These are phyloP conservation scores for Sicyos edulis DNA, from an alignment of 306 rosid species.

Conservation along the genomic window DNA sequence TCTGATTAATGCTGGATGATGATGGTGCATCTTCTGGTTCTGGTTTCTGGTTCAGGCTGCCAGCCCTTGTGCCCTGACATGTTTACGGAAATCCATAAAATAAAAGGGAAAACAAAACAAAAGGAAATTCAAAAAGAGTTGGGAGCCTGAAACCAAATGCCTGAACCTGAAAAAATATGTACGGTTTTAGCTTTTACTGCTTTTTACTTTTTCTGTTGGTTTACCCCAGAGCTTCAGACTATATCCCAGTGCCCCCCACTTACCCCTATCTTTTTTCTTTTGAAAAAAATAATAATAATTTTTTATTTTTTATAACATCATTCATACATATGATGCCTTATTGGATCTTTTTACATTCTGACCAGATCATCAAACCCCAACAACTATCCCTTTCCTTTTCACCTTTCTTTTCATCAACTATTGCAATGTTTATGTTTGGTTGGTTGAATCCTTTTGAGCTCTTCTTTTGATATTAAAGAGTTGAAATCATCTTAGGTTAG, in stretches of 20 bases:
- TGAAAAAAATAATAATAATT: background rate
- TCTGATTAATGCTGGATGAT: constrained; percentile 39
- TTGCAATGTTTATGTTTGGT: background rate
- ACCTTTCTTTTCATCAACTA: background rate
- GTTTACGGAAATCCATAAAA: constrained; percentile 86
- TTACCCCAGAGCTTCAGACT: constrained; percentile 26
- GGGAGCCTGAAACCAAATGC: constrained; percentile 38
- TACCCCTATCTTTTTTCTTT: background rate
- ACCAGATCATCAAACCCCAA: background rate
- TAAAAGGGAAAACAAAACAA: constrained; percentile 28
- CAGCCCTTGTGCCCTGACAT: constrained; percentile 91
- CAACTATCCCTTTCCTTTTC: constrained; percentile 1
- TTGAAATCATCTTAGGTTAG: too few relatives aligned
- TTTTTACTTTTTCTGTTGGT: constrained; percentile 64
- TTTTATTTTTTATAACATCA: background rate
- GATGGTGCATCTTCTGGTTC: too few relatives aligned
- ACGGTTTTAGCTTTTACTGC: constrained; percentile 75
- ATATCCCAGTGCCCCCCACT: constrained; percentile 21
- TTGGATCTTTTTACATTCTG: background rate
- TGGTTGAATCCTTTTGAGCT: too few relatives aligned
- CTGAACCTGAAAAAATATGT: constrained; percentile 42
- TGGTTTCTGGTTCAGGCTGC: background rate
- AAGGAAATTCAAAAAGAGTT: constrained; percentile 38
- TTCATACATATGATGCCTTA: constrained; percentile 1
- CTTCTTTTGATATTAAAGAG: too few relatives aligned